These are phyloP conservation scores for Rhodotorula sp. DNA, from an alignment of 1,284 basidiomycete genomes.

Conservation along the genomic window DNA sequence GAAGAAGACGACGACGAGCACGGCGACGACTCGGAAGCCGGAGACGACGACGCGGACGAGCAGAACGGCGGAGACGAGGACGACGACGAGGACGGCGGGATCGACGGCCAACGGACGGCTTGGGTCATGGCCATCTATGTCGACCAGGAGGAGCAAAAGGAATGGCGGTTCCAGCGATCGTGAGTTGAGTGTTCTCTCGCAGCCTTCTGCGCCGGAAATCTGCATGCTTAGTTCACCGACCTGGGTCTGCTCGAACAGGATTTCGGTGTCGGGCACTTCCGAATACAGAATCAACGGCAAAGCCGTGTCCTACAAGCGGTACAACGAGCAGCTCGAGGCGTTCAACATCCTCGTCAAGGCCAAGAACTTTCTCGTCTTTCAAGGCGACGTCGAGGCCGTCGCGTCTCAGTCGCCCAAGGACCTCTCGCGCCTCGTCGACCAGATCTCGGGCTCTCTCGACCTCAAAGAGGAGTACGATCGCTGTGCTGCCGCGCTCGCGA, in stretches of 20 bases:
- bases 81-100: conserved; percentile 62
- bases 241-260: conserved; percentile 55
- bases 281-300: conserved; percentile 81
- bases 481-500: conserved; percentile 80
- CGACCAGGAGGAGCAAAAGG: conserved; percentile 66
- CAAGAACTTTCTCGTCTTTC: conserved; percentile 99
- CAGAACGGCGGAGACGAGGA: conserved; percentile 66
- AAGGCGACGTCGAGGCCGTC: conserved; percentile 97
- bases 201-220: too few relatives aligned
- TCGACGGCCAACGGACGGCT: conserved; percentile 82
- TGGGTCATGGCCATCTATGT: conserved; percentile 91
- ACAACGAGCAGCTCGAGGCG: conserved; percentile 76
- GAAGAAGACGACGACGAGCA: conserved; percentile 50
- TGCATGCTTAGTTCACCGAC: not conserved
- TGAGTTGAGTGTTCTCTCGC: conserved; percentile 54
- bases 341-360: conserved; percentile 98
- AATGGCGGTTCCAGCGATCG: conserved; percentile 89
- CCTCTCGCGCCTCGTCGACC: conserved; percentile 85
- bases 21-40: conserved; percentile 27
- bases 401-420: conserved; percentile 92
- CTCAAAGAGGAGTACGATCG: conserved; percentile 84
- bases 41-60: conserved; percentile 50
- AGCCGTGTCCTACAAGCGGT: conserved; percentile 75
- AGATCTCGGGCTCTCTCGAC: conserved; percentile 87
- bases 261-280: conserved; percentile 78